Evolutionary conservation across 2,329 filamentous ascomycete species (phyloP), one percentile per base, ranked within the genome.

Genomic region (Pyrenophora tritici-repentis): DNA sequence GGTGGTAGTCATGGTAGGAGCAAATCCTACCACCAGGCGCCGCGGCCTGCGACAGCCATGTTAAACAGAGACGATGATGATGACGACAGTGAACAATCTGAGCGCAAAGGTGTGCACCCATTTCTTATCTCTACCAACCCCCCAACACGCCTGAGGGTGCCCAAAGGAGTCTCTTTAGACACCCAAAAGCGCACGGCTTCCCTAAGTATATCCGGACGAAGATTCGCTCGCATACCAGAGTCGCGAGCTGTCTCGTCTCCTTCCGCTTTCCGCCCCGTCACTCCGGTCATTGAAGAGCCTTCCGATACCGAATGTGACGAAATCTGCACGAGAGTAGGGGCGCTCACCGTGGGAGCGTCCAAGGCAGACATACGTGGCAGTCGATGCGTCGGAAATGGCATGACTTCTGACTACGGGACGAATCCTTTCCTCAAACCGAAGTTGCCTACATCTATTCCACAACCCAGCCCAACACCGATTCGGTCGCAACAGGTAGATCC

Each of bases 91-190:
- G 69, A 73, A 17, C 61, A 63, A 43, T 62, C 71, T 53, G 76
- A 75, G 59, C 72, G 72, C 55, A 76, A 77, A 78, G 76, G 76
- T 79, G 76, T 71, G 71, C 63, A 59, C 52, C 69, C 65, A 61
- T 70, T 70, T 68, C 72, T 64, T 74, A 71, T 72, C 68, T 73
- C 72, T 65, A 71, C 66, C 49, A 68, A 62, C 54, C 62, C 64
- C 49, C 55, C 42, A 31, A 47, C 68, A 57, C 49, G 53, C 45
- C 53, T 67, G 63, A 62, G 67, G 56, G 67, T 68, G 22, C 62
- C 67, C 48, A 72, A 71, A 34, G 62, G 67, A 37, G 50, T 49
- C 8, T 49, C 43, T 36, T 48, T 59, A 59, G 52, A 61, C 42
- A 42, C 61, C 9, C 50, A 53, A 22, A 54, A 49, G 36, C 69